Conservation (phyloP, 805 yeast species). For the Cyberlindnera euphorbiiphila region DNA sequence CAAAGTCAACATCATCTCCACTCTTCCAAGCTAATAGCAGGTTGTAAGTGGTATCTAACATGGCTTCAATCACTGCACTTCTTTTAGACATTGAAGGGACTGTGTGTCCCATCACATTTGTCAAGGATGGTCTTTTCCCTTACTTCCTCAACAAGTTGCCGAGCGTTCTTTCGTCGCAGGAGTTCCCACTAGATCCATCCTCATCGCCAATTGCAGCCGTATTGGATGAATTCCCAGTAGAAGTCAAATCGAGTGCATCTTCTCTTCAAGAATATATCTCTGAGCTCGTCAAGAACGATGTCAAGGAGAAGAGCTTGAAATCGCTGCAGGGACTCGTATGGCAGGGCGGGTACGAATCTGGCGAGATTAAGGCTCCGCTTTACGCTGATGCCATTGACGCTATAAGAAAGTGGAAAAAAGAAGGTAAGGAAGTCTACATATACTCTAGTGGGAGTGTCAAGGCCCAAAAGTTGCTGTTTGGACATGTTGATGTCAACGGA, state of each 20-base stretch:
- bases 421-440: constrained; percentile 46
- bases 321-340: constrained; percentile 81
- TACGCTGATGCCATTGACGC: constrained; percentile 66
- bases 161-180: constrained; percentile 27
- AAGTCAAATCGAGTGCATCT: constrained; percentile 25
- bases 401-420: constrained; percentile 40
- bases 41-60: no score
- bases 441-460: constrained; percentile 88
- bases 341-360: constrained; percentile 74
- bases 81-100: constrained; percentile 89
- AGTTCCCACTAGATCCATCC: constrained; percentile 26
- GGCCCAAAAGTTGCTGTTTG: constrained; percentile 80
- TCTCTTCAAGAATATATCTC: constrained; percentile 45
- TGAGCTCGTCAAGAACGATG: constrained; percentile 56
- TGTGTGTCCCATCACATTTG: constrained; percentile 87
- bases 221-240: constrained; percentile 22
- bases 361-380: constrained; percentile 73
- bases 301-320: constrained; percentile 76
- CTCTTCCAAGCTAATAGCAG: no score
- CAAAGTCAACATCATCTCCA: no score
- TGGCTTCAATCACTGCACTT: constrained; percentile 27
- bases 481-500: constrained; percentile 46
- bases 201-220: constrained; percentile 26
- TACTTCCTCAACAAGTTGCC: constrained; percentile 59
- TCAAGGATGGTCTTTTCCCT: constrained; percentile 73